Conservation (phyloP, 257 asterid genomes). For the Ballota nigra region DNA sequence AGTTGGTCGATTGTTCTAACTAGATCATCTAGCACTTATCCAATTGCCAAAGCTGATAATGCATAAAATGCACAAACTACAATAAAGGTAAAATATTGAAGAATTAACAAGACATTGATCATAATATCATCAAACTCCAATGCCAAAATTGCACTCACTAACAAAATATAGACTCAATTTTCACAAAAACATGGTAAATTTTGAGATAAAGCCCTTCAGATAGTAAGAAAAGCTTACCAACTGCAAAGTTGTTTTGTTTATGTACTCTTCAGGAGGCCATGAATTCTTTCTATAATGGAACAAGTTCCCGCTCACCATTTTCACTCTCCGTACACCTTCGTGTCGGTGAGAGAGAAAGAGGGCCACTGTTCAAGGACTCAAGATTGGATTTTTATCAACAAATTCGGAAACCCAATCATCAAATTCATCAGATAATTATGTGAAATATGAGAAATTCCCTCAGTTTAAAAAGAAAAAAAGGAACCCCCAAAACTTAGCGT, state of each 20-base stretch:
- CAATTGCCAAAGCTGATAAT: not conserved
- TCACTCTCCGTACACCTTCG: conserved; percentile 22
- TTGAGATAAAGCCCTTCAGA: conserved; percentile 7
- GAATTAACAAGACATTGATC: conserved; percentile 1
- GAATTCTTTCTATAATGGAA: conserved; percentile 87
- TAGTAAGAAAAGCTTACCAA: conserved; percentile 53
- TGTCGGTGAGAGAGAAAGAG: not conserved
- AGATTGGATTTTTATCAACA: conserved; percentile 27
- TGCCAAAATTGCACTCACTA: not conserved
- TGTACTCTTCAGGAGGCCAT: conserved; percentile 96
- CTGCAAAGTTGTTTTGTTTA: conserved; percentile 76
- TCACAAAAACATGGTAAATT: not conserved
- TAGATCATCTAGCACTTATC: conserved; percentile 15
- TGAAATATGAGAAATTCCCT: not conserved
- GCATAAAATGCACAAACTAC: not conserved
- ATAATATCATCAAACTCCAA: not conserved
- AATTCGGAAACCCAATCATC: conserved; percentile 20
- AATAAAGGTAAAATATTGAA: not conserved
- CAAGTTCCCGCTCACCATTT: conserved; percentile 84
- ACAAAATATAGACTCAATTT: not conserved
- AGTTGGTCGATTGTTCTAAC: not conserved
- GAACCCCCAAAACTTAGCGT: conserved; percentile 29
- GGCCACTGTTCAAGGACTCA: conserved; percentile 21
- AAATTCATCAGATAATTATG: conserved; percentile 11
- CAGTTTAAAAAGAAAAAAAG: not conserved